Base-by-base conservation (phyloP, 2,329 filamentous ascomycete genomes). In the Calonectria henricotiae region DNA sequence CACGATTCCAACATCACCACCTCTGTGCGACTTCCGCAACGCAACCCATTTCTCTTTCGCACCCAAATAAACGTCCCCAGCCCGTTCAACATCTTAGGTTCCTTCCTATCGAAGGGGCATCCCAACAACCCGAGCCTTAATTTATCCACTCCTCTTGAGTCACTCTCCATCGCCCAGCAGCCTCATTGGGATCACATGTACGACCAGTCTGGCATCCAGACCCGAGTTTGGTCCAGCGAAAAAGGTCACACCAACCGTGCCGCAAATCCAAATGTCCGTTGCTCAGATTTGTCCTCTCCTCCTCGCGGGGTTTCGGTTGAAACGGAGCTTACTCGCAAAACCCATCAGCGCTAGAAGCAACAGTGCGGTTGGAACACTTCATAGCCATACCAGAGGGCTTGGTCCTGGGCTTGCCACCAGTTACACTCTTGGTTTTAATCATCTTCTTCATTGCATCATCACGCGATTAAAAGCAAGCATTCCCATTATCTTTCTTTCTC, bases 11-110 rank as follows among this genome's bases (percentile, higher is more conserved):
- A 55, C 11, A 32, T 49, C 62, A 30, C 47, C 73, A 47, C 65
- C 13, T 51, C 67, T 8, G 27, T 67, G 35, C 72, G 70, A 20
- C 55, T 73, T 60, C 73, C 71, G 6, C 64, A 67, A 32, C 76
- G 74, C 23, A 83, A 81, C 66, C 80, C 81, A 20, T 82, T 83
- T 43, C 76, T 77, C 47, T 81, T 83, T 74, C 79, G 79, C 58
- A 82, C 80, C n/a, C 76, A 73, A 20, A 69, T 81, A 70, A 75
- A 78, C 66, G 67, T 82, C 46, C 71, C 70, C 17, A 68, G 76
- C 4, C 74, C 78, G 3, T 74, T 78, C 41, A 67, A 41, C 17
- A 65, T 74, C 2, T 35, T 79, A 0, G 72, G 74, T 4, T 75
- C 66, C 20, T 74, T 78, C 65, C 54, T 64, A 23, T 66, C 66